Base-by-base conservation (phyloP, 2,329 filamentous ascomycete genomes). In the Dothidotthia symphoricarpi region DNA sequence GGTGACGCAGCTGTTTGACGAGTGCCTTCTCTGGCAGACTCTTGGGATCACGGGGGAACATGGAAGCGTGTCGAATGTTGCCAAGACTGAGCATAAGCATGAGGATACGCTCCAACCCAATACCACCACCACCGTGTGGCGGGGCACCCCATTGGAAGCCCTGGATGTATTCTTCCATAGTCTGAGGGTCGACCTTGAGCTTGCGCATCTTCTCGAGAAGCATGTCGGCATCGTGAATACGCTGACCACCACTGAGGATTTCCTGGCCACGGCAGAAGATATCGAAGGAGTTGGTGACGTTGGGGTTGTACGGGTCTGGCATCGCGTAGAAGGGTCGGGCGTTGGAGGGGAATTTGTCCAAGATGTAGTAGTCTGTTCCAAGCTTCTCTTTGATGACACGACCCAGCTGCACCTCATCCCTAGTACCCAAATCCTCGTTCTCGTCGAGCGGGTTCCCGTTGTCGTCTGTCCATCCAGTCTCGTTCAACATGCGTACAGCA, bases 201-300 rank as follows among this genome's bases (percentile, higher is more conserved):
- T 78, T 78, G 43, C 77, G 75, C 85, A 96, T 89, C 59, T 85
- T 86, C 54, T 84, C 77, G 29, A 83, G 77, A n/a, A 96, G 74
- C 60, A 86, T 77, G 4, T 75, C 70, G 0, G 86, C 78, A 45
- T 93, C 83, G 63, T 96, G 86, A 47, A 96, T 94, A 78, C 90
- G 88, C 67, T 96, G 90, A 6, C 90, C 90, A 53, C 90, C 90
- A 1, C 88, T 91, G 30, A 91, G 82, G 40, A 96, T 93, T 65
- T 96, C 90, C 60, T 96, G 90, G 0, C 90, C 90, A 19, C 90
- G 85, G 28, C 95, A 78, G 70, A 96, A 96, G 41, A 96, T 94
- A 63, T 96, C 90, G 56, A 95, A 96, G 0, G 90, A 95, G 63
- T 95, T 95, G 34, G 90, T 96, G 63, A 82, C 81, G 24, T 77